Evolutionary conservation across 306 rosid genomes (phyloP).

Genomic region (Sicyos baderoa): DNA sequence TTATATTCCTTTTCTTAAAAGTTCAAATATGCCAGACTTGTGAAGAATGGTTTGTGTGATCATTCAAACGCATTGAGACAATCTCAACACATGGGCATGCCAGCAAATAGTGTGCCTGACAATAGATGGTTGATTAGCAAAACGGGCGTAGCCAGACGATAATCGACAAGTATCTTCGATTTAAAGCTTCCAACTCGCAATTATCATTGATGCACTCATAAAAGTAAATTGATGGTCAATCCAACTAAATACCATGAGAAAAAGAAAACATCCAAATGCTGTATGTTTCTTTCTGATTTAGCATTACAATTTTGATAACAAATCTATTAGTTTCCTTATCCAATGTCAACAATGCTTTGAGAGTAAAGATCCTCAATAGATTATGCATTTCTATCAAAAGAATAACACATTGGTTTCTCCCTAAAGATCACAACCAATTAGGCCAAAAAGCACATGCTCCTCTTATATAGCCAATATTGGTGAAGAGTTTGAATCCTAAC

Average conservation of each 20-base stretch:
- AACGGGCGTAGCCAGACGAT: too few relatives aligned
- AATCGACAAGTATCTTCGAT: too few relatives aligned
- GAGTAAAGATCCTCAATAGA: too few relatives aligned
- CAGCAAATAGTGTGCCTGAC: not conserved
- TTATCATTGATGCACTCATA: not conserved
- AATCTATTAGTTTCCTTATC: too few relatives aligned
- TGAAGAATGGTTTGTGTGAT: not conserved
- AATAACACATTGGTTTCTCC: constrained; percentile 12
- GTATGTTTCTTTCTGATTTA: too few relatives aligned
- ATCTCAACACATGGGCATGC: not conserved
- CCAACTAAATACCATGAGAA: not conserved
- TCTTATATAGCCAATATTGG: constrained; percentile 2
- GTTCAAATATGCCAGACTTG: not conserved
- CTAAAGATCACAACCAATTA: not conserved
- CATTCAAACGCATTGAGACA: not conserved
- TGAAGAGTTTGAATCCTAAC: constrained; percentile 3
- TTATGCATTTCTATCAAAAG: constrained; percentile 6
- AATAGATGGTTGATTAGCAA: too few relatives aligned
- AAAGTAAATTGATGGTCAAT: not conserved
- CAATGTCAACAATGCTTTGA: too few relatives aligned
- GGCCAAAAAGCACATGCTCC: not conserved
- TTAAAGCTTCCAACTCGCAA: too few relatives aligned
- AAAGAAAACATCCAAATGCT: not conserved
- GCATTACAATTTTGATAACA: too few relatives aligned
- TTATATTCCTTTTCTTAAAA: not conserved